Base-by-base conservation (phyloP, 805 yeast genomes). In the Ogataea angusta region DNA sequence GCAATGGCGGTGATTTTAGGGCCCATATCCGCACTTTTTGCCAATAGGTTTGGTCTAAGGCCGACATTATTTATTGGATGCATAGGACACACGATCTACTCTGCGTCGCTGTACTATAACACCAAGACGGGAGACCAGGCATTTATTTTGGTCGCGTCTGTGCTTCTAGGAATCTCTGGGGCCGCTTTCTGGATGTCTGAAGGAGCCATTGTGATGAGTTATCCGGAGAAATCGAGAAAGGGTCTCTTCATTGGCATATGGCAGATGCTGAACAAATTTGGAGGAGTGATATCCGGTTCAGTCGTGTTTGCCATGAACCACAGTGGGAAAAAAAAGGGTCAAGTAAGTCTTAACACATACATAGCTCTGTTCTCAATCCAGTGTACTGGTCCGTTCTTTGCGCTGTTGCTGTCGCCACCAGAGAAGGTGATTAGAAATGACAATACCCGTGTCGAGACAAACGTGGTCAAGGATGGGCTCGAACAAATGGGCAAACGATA, bases 121-220 rank as follows among this genome's bases (percentile, higher is more conserved):
- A 48, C 55, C 9, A 52, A 49, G 36, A 47, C 48, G 37, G 62
- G 63, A 5, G 40, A 51, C 7, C 56, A 58, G 40, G 46, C 51
- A 26, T 42, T 54, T 3, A 52, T 58, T 21, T 42, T 57, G 31
- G 44, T 48, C 16, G 61, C 61, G 22, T 57, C 60, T 10, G 47
- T 44, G 2, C 26, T 47, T 4, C 47, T 55, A 31, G 63, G 63
- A 36, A 30, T 56, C 10, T 41, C 51, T 17, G 57, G 57, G 12
- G 46, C 56, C 22, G 56, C 58, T 0, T 54, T 57, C 34, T 59
- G 62, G 62, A 45, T 47, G 14, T 47, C 48, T n/a, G 63, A 59
- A 34, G 62, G 53, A n/a, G 46, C 62, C 1, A 45, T 57, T 21
- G 58, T 59, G 2, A 48, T 56, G 22, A 24, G 48, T 3, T 59